Evolutionary conservation across 345 rosid genomes (phyloP).

Genomic region (Pistacia integerrima): DNA sequence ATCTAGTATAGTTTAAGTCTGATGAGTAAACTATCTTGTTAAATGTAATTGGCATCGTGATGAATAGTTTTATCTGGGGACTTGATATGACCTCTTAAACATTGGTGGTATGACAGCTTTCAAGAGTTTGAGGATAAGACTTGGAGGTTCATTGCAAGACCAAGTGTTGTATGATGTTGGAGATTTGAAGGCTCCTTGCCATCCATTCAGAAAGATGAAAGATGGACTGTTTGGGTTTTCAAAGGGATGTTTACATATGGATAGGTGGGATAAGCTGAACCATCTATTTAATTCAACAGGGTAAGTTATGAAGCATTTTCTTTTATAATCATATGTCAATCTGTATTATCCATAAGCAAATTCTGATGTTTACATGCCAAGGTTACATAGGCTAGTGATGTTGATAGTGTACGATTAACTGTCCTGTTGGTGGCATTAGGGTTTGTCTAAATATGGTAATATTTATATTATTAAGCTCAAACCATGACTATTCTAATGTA

Average conservation of each 20-base stretch:
- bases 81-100: slow-evolving; percentile 11
- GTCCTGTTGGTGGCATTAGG: not conserved
- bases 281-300: slow-evolving; percentile 56
- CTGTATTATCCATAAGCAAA: not conserved
- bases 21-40: slow-evolving; percentile 6
- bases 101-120: slow-evolving; percentile 57
- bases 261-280: slow-evolving; percentile 90
- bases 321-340: not conserved
- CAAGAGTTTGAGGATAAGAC: slow-evolving; percentile 72
- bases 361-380: not conserved
- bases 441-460: not conserved
- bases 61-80: not conserved
- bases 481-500: not conserved
- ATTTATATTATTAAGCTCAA: slow-evolving; percentile 7
- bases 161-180: slow-evolving; percentile 81
- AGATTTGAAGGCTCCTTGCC: slow-evolving; percentile 59
- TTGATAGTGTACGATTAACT: not conserved
- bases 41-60: not conserved
- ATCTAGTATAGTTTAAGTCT: slow-evolving; percentile 8
- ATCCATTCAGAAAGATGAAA: slow-evolving; percentile 60
- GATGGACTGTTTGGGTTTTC: slow-evolving; percentile 87
- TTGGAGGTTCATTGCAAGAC: slow-evolving; percentile 98
- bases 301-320: slow-evolving; percentile 43
- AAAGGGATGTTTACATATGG: slow-evolving; percentile 87
- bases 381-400: not conserved